Conservation (phyloP, 805 yeast genomes). For the Martiniozyma abietophila region DNA sequence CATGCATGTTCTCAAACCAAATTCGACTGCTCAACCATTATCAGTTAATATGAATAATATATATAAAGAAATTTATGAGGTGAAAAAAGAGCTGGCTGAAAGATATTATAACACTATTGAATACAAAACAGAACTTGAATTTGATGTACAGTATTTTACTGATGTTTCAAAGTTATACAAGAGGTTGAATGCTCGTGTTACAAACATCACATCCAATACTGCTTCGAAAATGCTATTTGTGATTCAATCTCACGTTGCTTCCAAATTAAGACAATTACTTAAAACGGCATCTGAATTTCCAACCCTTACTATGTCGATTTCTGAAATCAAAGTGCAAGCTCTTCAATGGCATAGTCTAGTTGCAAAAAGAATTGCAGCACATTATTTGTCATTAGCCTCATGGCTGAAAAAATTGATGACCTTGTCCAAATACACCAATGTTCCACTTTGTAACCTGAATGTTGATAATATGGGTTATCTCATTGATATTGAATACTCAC, state of each 20-base stretch:
- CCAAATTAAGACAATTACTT: conserved; percentile 37
- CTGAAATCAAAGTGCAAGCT: conserved; percentile 57
- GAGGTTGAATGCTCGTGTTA: conserved; percentile 43
- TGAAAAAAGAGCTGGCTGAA: conserved; percentile 37
- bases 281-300: conserved; percentile 50
- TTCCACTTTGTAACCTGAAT: conserved; percentile 81
- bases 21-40: conserved; percentile 54
- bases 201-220: conserved; percentile 53
- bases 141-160: conserved; percentile 46
- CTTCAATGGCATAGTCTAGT: conserved; percentile 74
- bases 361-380: conserved; percentile 56
- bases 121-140: conserved; percentile 42
- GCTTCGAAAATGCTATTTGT: conserved; percentile 57
- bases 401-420: conserved; percentile 62
- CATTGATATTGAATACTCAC: conserved; percentile 81
- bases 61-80: conserved; percentile 43
- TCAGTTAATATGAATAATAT: conserved; percentile 44
- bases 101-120: conserved; percentile 38
- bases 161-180: conserved; percentile 48
- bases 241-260: conserved; percentile 61
- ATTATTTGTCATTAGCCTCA: conserved; percentile 60
- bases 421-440: conserved; percentile 60
- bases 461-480: conserved; percentile 69
- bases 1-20: conserved; percentile 59
- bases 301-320: conserved; percentile 46